A percentile compares a stretch with the other conserved stretches of the same genome.
phyloP scores from a whole-genome alignment of 2,329 filamentous ascomycete species.

The Balansia obtecta region DNA sequence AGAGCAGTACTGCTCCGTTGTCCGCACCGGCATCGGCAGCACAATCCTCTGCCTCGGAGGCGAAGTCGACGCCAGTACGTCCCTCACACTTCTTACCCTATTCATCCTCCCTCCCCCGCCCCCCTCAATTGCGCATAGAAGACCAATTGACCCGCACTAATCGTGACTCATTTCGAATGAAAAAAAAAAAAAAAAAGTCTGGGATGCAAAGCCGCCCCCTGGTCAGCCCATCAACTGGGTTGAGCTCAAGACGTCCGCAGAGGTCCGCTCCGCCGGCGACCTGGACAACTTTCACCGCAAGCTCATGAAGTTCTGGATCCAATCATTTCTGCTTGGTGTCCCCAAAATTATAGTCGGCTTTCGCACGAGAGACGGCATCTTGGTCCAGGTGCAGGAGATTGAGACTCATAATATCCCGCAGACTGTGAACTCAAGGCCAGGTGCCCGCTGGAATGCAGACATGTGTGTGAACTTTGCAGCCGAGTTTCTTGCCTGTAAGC shows the following conservation, averaged over 20 bases:
- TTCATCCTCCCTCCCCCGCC: not conserved
- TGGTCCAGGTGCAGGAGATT: slow-evolving; percentile 64
- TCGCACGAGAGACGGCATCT: slow-evolving; percentile 57
- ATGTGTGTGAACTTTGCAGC: slow-evolving; percentile 85
- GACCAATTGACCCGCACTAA: not conserved
- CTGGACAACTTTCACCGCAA: slow-evolving; percentile 74
- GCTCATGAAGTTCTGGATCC: slow-evolving; percentile 91
- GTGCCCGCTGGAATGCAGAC: slow-evolving; percentile 76
- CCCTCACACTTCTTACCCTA: not conserved
- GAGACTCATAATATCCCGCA: slow-evolving; percentile 69
- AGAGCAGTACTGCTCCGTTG: slow-evolving; percentile 91
- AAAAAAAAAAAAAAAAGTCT: slow-evolving; percentile 42
- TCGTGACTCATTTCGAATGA: not conserved
- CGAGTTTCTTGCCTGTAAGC: slow-evolving; percentile 63
- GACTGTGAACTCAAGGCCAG: slow-evolving; percentile 54
- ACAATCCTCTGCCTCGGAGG: slow-evolving; percentile 70
- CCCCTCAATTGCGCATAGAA: too few species aligned
- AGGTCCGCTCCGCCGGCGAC: slow-evolving; percentile 56
- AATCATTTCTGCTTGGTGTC: slow-evolving; percentile 87
- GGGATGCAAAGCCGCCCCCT: slow-evolving; percentile 64
- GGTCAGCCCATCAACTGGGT: slow-evolving; percentile 77
- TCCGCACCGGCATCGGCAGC: slow-evolving; percentile 74
- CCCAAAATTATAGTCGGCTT: slow-evolving; percentile 88
- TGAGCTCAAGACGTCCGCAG: slow-evolving; percentile 82
- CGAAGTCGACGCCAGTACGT: slow-evolving; percentile 75